phyloP scores from a whole-genome alignment of 768 basidiomycete species.

The Kwoniella bestiolae region DNA sequence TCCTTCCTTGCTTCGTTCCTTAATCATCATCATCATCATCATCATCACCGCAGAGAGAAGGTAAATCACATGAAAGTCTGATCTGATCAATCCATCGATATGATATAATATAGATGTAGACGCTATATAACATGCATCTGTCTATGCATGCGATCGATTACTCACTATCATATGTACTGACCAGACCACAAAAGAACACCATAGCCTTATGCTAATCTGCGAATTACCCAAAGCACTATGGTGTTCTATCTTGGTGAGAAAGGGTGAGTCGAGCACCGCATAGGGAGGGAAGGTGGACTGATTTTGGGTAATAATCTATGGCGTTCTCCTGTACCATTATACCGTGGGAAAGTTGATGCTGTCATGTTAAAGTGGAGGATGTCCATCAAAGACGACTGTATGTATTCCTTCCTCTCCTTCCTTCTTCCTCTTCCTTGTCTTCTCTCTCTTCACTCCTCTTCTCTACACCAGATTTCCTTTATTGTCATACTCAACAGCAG shows the following conservation, averaged over 20 bases:
- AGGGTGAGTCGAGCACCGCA: no score
- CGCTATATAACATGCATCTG: no score
- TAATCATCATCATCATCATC: neutral
- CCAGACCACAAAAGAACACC: no score
- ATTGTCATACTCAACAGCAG: neutral
- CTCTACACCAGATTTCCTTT: neutral
- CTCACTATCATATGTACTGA: no score
- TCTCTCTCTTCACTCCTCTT: neutral
- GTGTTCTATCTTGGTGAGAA: no score
- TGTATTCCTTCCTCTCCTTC: constrained; percentile 1
- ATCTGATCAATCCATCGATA: neutral
- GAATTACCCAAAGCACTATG: no score
- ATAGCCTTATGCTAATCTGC: no score
- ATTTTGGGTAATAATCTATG: no score
- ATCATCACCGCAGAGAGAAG: neutral
- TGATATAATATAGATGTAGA: no score
- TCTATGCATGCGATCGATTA: no score
- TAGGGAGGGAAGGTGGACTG: no score
- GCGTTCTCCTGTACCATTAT: no score
- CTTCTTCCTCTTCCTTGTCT: neutral
- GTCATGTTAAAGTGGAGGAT: neutral
- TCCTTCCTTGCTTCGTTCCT: neutral
- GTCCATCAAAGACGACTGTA: neutral
- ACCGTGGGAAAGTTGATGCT: constrained; percentile 20
- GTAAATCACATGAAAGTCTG: neutral